Base-by-base conservation (phyloP, 2,329 filamentous ascomycete species). In the Alternaria gansuensis region DNA sequence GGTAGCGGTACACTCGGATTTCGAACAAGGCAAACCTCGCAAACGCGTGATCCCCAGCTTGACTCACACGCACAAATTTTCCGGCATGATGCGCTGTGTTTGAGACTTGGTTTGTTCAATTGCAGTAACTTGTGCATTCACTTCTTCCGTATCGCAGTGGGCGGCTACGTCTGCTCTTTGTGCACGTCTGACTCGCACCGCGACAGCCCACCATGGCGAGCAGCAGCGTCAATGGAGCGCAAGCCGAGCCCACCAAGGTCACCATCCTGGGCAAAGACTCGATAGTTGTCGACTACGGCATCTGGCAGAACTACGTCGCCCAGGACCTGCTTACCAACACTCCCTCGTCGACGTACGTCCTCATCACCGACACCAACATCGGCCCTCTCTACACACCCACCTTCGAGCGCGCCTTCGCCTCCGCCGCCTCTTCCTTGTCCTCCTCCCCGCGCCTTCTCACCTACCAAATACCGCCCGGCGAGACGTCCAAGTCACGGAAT, bases 331-430 rank as follows among this genome's bases (percentile, higher is more conserved):
- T 98, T 63, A 80, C 84, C 54, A 91, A 90, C 75, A 83, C 95
- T 60, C 79, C 85, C 50, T 95, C 93, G 21, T 96, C 93, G 17
- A 98, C 94, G 61, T 99, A 98, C 77, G 90, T 98, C 58, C 88
- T 99, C 62, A 91, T 99, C 72, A 98, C 95, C 78, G 95, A 99
- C 80, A 96, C 93, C 44, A 98, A 98, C 75, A 87, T 99, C 62
- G 87, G 86, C 62, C 84, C 89, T 23, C 85, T 89, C 69, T 98
- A 98, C 78, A 88, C 93, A 0, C 87, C 91, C n/a, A 75, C 82
- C 28, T 97, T 99, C 78, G 80, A 88, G 74, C 80, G 85, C 60
- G 82, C 83, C 64, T 94, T 95, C 79, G 79, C 86, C 50, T 68
- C 77, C 56, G 80, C 78, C 54, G 75, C 78, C 24, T 79, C 82